phyloP scores from a whole-genome alignment of 768 basidiomycete species.

The Trametes gibbosa region DNA sequence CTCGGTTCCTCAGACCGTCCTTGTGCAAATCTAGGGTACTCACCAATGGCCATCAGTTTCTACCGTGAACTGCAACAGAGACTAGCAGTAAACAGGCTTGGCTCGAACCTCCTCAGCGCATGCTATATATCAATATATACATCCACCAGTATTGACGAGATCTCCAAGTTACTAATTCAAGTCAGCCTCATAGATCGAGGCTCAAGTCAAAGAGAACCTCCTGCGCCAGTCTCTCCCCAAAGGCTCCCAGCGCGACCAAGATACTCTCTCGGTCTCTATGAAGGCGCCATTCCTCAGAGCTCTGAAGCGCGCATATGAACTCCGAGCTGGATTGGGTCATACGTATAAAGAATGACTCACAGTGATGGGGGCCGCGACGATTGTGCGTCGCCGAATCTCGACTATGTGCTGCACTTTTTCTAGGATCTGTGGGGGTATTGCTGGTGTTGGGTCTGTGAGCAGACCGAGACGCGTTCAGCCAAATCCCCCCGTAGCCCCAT shows the following conservation, averaged over 20 bases:
- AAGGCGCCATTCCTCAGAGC: constrained; percentile 18
- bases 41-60: too few relatives aligned
- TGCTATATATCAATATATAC: too few relatives aligned
- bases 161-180: too few relatives aligned
- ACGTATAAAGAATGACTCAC: background rate
- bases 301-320: background rate
- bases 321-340: too few relatives aligned
- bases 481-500: background rate
- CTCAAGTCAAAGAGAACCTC: constrained; percentile 24
- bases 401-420: background rate
- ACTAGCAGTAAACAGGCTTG: too few relatives aligned
- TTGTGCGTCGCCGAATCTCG: background rate
- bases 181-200: constrained; percentile 15
- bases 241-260: constrained; percentile 16
- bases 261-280: constrained; percentile 15
- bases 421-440: background rate
- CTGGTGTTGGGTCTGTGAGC: background rate
- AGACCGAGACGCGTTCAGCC: background rate
- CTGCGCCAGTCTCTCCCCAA: constrained; percentile 26
- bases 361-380: background rate
- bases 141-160: too few relatives aligned
- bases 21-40: too few relatives aligned
- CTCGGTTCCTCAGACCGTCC: too few relatives aligned
- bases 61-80: too few relatives aligned
- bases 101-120: too few relatives aligned